Evolutionary conservation across 2,329 filamentous ascomycete genomes (phyloP).

Genomic region (Ophiocordyceps camponoti-saundersi): DNA sequence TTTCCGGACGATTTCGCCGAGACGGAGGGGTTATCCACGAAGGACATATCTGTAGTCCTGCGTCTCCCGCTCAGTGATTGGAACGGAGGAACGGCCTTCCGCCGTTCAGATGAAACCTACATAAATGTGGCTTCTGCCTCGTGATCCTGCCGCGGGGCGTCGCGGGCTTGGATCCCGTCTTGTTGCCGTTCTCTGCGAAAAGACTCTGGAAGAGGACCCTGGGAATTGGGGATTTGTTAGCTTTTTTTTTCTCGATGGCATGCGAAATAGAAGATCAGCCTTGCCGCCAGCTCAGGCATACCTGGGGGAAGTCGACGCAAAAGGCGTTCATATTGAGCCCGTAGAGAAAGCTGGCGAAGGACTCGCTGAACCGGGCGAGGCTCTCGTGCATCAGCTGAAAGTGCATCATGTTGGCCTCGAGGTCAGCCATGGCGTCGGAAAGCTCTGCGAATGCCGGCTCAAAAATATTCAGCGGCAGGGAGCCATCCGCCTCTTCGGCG

Average conservation of each 20-base stretch:
- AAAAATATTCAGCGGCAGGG: slow-evolving; percentile 61
- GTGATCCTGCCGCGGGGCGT: slow-evolving; percentile 14
- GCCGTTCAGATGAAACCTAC: slow-evolving; percentile 24
- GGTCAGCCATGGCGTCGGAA: slow-evolving; percentile 81
- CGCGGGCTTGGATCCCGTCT: slow-evolving; percentile 28
- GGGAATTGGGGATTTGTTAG: not conserved
- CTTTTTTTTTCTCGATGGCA: not conserved
- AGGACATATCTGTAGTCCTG: slow-evolving; percentile 82
- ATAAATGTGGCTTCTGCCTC: slow-evolving; percentile 73
- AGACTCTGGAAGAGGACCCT: slow-evolving; percentile 73
- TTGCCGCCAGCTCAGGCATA: slow-evolving; percentile 18
- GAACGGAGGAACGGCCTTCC: slow-evolving; percentile 4
- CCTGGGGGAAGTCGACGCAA: slow-evolving; percentile 94
- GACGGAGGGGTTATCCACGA: slow-evolving; percentile 66
- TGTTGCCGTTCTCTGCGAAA: slow-evolving; percentile 51
- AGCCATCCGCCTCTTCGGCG: slow-evolving; percentile 29
- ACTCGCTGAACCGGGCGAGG: slow-evolving; percentile 82
- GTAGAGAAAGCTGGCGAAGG: slow-evolving; percentile 88
- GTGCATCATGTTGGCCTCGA: slow-evolving; percentile 96
- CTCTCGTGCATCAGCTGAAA: slow-evolving; percentile 95
- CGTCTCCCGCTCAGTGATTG: slow-evolving; percentile 1
- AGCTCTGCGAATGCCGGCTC: slow-evolving; percentile 89
- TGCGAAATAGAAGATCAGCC: too few species aligned
- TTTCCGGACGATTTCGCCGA: slow-evolving; percentile 31
- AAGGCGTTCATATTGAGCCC: slow-evolving; percentile 98